These are phyloP conservation scores for Cadophora malorum DNA, from an alignment of 2,329 filamentous ascomycete genomes.

Conservation along the genomic window DNA sequence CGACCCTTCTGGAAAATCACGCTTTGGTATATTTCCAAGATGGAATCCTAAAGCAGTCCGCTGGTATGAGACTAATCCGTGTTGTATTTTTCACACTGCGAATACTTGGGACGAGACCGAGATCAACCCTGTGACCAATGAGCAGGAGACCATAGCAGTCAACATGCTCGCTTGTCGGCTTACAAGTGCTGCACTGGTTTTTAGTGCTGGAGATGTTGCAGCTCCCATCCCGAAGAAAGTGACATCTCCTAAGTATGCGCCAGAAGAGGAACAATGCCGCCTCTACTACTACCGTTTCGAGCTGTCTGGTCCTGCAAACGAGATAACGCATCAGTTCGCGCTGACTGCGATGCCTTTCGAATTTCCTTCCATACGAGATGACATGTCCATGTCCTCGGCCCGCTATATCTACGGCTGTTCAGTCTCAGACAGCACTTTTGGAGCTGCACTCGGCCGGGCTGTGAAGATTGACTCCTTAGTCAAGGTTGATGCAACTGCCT, in stretches of 20 bases:
- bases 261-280: constrained; percentile 69
- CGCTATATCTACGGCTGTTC: constrained; percentile 73
- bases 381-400: constrained; percentile 60
- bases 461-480: constrained; percentile 71
- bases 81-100: constrained; percentile 75
- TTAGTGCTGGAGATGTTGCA: constrained; percentile 66
- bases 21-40: constrained; percentile 73
- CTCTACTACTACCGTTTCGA: constrained; percentile 73
- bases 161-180: constrained; percentile 71
- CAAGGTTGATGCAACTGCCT: constrained; percentile 61
- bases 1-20: constrained; percentile 60
- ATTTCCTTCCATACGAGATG: constrained; percentile 65
- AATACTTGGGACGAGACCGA: constrained; percentile 69
- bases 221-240: constrained; percentile 53
- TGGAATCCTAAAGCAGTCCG: constrained; percentile 60
- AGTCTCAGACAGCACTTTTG: constrained; percentile 61
- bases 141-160: constrained; percentile 51
- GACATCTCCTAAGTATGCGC: constrained; percentile 33
- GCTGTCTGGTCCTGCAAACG: constrained; percentile 45
- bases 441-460: constrained; percentile 65
- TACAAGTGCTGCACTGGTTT: constrained; percentile 69
- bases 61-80: constrained; percentile 73
- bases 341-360: constrained; percentile 71
- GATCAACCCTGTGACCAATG: constrained; percentile 33
- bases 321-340: constrained; percentile 67